Base-by-base conservation (phyloP, 116 monocot species). In the Iris pallida region DNA sequence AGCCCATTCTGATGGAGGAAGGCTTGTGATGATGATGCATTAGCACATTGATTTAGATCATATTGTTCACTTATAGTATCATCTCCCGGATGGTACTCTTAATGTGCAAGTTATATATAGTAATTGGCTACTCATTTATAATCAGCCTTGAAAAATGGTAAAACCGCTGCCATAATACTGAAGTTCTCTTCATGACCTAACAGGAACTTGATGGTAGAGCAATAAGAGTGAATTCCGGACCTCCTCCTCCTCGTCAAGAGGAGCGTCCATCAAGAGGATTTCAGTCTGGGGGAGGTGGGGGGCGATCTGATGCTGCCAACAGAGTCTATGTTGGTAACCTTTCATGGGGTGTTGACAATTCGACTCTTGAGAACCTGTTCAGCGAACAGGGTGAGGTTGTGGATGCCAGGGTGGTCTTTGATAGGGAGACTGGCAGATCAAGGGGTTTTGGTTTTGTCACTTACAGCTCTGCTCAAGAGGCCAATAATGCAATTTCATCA, bases 391-490 rank as follows among this genome's bases (percentile, higher is more conserved):
- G 84, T 40, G 69, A 68, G 47, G 80, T 84, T 55, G 14, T 79
- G 68, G 79, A 79, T 5, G 79, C 80, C 2, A 79, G 59, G 55
- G 84, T 84, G 10, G 78, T 84, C 57, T 80, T 69, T 49, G 79
- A 80, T 40, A 76, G 84, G 65, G 84, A 84, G 57, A 84, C 47
- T 43, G 84, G 84, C 16, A 75, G 84, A 63, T 84, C 84, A 3
- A 76, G 84, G 69, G 80, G 80, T 17, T 84, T 84, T 49, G 84
- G 84, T 17, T 84, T 84, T 65, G 80, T 84, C 42, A 84, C 80
- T n/a, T 84, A 73, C 55, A 65, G 73, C 45, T 64, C 72, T 20
- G 41, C 76, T 20, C 69, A 79, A 16, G 84, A 84, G 67, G 84
- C 64, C 2, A 47, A 76, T 11, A 80, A 80, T 73, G 84, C 84